Percentiles rank a stretch among this genome's conserved stretches.
These are phyloP conservation scores for Russula sp. DNA, from an alignment of 768 basidiomycete species.

Conservation along the genomic window DNA sequence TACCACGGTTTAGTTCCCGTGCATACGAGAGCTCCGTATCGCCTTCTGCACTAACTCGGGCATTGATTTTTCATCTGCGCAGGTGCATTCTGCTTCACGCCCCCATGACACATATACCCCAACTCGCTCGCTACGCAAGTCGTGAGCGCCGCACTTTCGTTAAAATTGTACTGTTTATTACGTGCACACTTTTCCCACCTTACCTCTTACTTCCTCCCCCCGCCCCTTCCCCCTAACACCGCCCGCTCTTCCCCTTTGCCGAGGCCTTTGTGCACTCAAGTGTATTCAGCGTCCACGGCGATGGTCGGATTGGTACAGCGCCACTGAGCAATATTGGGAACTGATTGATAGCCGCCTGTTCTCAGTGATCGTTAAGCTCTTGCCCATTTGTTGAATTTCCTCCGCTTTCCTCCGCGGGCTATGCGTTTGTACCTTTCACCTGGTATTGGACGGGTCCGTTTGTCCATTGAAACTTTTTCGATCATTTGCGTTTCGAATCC, in stretches of 20 bases:
- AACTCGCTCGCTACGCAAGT: conserved; percentile 26
- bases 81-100: conserved; percentile 12
- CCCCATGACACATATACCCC: conserved; percentile 26
- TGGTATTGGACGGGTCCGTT: not conserved
- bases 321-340: not conserved
- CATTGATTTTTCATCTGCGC: conserved; percentile 3
- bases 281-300: not conserved
- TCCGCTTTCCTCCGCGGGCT: conserved; percentile 1
- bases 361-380: not conserved
- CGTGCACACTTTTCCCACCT: conserved; percentile 9
- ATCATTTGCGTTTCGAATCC: no score
- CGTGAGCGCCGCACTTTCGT: conserved; percentile 26
- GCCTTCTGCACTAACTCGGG: not conserved
- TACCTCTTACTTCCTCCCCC: not conserved
- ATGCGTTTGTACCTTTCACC: not conserved
- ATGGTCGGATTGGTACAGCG: not conserved
- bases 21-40: not conserved
- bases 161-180: conserved; percentile 27
- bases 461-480: not conserved
- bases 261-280: not conserved
- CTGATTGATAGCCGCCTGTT: conserved; percentile 8
- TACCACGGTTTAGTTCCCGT: conserved; percentile 11
- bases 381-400: not conserved
- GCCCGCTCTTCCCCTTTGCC: not conserved
- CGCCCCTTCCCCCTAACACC: not conserved